A percentile compares a stretch with the other conserved stretches of the same genome.
Conservation (phyloP, 2,329 filamentous ascomycete species). For the Rutstroemia sp. region DNA sequence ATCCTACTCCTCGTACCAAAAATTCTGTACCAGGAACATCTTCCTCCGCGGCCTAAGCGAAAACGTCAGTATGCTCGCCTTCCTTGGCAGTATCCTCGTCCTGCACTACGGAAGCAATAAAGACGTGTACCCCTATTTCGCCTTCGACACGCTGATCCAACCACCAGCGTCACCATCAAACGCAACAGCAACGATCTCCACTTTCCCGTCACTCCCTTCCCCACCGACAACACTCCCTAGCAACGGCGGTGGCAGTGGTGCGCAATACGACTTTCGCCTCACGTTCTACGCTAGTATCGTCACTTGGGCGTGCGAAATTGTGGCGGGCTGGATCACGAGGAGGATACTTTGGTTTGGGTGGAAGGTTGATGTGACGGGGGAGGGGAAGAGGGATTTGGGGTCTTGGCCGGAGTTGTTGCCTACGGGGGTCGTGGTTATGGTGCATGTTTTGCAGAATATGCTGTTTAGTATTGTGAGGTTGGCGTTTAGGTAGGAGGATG, state of each 20-base stretch:
- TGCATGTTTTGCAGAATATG: slow-evolving; percentile 67
- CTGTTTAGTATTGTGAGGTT: slow-evolving; percentile 61
- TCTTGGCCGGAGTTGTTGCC: slow-evolving; percentile 62
- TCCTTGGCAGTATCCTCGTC: slow-evolving; percentile 57
- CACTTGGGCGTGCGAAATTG: slow-evolving; percentile 61
- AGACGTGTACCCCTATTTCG: slow-evolving; percentile 62
- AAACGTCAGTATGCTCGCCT: slow-evolving; percentile 61
- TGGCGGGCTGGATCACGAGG: slow-evolving; percentile 52
- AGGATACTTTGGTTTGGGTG: slow-evolving; percentile 51
- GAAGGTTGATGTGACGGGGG: slow-evolving; percentile 53
- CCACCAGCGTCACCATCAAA: slow-evolving; percentile 1
- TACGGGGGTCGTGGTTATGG: slow-evolving; percentile 56
- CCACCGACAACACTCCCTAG: background rate
- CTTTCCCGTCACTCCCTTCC: background rate
- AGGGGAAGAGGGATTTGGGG: slow-evolving; percentile 56
- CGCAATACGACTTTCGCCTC: slow-evolving; percentile 51
- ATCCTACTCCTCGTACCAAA: slow-evolving; percentile 56
- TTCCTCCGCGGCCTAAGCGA: slow-evolving; percentile 62
- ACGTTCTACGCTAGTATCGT: slow-evolving; percentile 57
- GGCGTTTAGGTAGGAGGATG: slow-evolving; percentile 38
- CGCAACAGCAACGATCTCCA: background rate
- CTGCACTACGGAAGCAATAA: slow-evolving; percentile 61
- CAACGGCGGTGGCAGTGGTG: slow-evolving; percentile 20
- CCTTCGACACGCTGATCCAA: slow-evolving; percentile 42
- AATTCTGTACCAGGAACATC: slow-evolving; percentile 57